Evolutionary conservation across 768 basidiomycete genomes (phyloP), one percentile per base, ranked within the genome.

Genomic region (Russula virescens): DNA sequence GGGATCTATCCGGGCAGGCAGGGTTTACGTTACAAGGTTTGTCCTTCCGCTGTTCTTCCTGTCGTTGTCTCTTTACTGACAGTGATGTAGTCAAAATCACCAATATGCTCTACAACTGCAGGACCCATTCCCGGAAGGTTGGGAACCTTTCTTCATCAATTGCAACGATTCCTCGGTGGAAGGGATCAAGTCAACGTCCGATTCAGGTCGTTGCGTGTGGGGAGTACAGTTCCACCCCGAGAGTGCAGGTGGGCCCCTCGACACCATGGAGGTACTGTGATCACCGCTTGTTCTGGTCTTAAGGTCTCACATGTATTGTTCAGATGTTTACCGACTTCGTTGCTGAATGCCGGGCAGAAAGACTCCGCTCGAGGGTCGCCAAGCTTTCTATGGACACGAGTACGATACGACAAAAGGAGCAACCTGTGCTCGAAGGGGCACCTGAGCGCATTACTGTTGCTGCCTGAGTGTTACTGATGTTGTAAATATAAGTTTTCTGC

Each of bases 151-250:
- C 83, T 99, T 99, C 80, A 96, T 98, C 79, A 99, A 98, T 77
- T 97, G 94, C 77, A 98, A 98, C 71, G 96, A 98, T 76, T 98
- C 96, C 18, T 97, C 94, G 1, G 94, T 98, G 18, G 97, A 98
- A 73, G 97, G 97, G 43, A 97, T 98, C 81, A 98, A 94, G 76
- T 95, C 94, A 19, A 97, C 97, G 2, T 71, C 78, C 0, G 89
- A 87, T 11, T 94, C 93, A 25, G 94, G 94, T 58, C 93, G 88
- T 78, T 87, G 85, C 66, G 82, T 98, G 34, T 98, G 94, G 93
- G 97, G 96, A 68, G 96, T 98, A 23, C 97, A 99, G 71, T 99
- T 98, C 86, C 97, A 99, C 75, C 97, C 97, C 18, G 97, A 99
- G 76, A 94, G 93, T 66, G 91, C 94, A 28, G 96, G 97, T 45